Evolutionary conservation across 306 rosid genomes (phyloP).

Genomic region (Carpinus fangiana): DNA sequence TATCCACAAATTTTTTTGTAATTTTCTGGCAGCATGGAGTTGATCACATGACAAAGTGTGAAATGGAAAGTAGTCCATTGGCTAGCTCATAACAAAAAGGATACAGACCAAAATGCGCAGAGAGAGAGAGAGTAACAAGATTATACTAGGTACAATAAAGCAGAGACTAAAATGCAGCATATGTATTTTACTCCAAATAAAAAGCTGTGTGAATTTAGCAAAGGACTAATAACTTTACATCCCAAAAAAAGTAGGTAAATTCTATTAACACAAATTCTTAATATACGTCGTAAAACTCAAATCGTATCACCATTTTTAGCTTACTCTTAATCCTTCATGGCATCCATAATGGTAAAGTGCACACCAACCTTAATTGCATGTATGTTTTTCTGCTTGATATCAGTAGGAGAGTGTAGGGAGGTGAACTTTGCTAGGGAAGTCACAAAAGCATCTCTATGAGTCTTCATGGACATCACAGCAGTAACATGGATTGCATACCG

Average conservation of each 20-base stretch:
- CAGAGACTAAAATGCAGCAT: not conserved
- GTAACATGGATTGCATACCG: constrained; percentile 93
- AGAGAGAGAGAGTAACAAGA: not conserved
- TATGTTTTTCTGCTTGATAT: constrained; percentile 89
- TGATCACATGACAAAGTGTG: not conserved
- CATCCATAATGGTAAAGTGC: constrained; percentile 22
- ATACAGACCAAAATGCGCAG: no score
- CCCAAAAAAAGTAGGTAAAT: not conserved
- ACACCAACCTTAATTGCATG: constrained; percentile 92
- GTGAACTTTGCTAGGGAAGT: constrained; percentile 97
- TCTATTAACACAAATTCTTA: not conserved
- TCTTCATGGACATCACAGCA: constrained; percentile 95
- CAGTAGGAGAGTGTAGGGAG: constrained; percentile 94
- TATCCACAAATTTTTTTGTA: not conserved
- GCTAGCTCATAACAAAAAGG: not conserved
- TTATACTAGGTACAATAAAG: not conserved
- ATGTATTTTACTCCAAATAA: not conserved
- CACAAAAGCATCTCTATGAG: constrained; percentile 98
- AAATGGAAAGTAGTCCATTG: not conserved
- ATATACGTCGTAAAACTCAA: not conserved
- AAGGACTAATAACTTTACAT: not conserved
- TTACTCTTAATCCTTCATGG: constrained; percentile 8
- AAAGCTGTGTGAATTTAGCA: not conserved
- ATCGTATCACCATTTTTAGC: constrained; percentile 11
- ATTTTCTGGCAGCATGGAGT: not conserved